Base-by-base conservation (phyloP, 2,329 filamentous ascomycete species). In the Fusarium musae region DNA sequence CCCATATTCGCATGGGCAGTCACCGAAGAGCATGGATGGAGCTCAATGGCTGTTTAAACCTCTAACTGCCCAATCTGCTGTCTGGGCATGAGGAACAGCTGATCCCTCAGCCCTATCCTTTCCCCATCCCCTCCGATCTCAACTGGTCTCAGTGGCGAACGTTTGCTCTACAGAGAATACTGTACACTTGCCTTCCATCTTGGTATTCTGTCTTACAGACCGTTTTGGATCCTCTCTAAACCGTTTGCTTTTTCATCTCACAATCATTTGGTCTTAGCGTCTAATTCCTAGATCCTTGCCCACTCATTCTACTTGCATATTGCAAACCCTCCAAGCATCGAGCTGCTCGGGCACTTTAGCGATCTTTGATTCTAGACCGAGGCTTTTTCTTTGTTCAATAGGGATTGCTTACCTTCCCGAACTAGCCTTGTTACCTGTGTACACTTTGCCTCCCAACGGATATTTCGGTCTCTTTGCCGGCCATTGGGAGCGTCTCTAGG, bases 91-190 rank as follows among this genome's bases (percentile, higher is more conserved):
- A 60, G 57, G 43, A 72, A 63, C 66, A 76, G 71, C 73, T 77
- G 70, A 77, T 66, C 68, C 52, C 39, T 78, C 74, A 77, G 75
- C 74, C 75, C 72, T 78, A 75, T 40, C 54, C 59, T 37, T 28
- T 30, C 15, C n/a, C 30, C 40, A 23, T 59, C 57, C 44, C 39
- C 39, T 57, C 72, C 52, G n/a, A 49, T 59, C 47, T 69, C 40
- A 37, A 62, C 37, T 50, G 46, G 34, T 54, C 44, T n/a, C 28
- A 36, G 72, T 74, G 71, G 68, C 68, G 39, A 72, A 69, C 43
- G 42, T 57, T 59, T 66, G 43, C 19, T 34, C 10, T 39, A 53
- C 53, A 43, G 63, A 36, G 53, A 67, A 63, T 63, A 57, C 63
- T 49, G 46, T 42, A n/a, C 44, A 49, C 16, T 54, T 49, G n/a